Base-by-base conservation (phyloP, 345 rosid genomes). In the Moricandia arvensis region DNA sequence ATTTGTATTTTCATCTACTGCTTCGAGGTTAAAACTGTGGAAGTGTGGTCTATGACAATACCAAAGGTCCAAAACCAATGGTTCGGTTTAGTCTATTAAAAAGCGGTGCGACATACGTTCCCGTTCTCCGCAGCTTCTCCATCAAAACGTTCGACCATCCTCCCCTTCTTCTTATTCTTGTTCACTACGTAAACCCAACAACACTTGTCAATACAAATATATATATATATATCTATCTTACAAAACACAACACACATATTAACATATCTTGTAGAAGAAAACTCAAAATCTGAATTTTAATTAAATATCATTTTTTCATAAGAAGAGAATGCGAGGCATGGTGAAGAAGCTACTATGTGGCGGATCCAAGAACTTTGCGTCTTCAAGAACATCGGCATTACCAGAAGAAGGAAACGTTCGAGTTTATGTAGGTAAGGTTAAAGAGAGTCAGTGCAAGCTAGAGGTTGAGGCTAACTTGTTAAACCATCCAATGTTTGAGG, bases 401-500 rank as follows among this genome's bases (percentile, higher is more conserved):
- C 76, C 85, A 8, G 79, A 75, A 1, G 72, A 78, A 71, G 91
- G 91, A 2, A 76, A 69, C 54, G 65, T 76, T 54, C 79, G 76
- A n/a, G 81, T 85, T 31, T 77, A 80, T 34, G 86, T 87, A 3
- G 80, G 79, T 63, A 85, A 80, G 6, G 87, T 85, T 29, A 76
- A 67, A 79, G 85, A 82, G 72, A 55, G 30, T 21, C 76, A 71
- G 7, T 71, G 78, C 70, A 77, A 78, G 81, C 63, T 85, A 37
- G 84, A 83, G 65, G 63, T 84, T 78, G 86, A 84, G 31, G 89
- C 82, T 29, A 53, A 75, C 69, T 79, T 68, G 73, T 77, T 84
- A 11, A 85, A 85, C 81, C 91, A 87, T 66, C 87, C 86, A 16
- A 76, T 85, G 60, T 81, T 87, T 35, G 73, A 82, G 31, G 79